Evolutionary conservation across 2,329 filamentous ascomycete species (phyloP), one percentile per base, ranked within the genome.

Genomic region (Ophiosphaerella narmari): DNA sequence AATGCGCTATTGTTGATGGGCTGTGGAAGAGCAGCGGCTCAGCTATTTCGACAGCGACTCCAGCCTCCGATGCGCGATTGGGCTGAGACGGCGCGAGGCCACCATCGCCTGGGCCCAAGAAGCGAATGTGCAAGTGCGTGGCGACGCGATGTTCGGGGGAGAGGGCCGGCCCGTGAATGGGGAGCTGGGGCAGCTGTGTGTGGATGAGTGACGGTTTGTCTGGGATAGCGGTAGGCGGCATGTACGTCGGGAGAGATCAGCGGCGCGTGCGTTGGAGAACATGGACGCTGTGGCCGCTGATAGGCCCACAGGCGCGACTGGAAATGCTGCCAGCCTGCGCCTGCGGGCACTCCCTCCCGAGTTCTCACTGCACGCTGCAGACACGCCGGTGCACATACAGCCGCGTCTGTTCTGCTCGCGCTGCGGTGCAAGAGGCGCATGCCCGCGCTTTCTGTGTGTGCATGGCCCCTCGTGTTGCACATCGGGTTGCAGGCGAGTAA

Each of bases 41-140:
- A 61, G 60, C 51, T 48, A 53, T 47, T 52, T 39, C 40, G 31
- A 46, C 39, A 46, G 57, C 60, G 64, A 65, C 60, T 65, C 62
- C 65, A 67, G 65, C 63, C 59, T 65, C 35, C 59, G 60, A 47
- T 54, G 62, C 58, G 59, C 60, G 43, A 46, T 55, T 46, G 46
- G 58, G 59, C 60, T 60, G 60, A 53, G 45, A 42, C 50, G 57
- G 60, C 59, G 50, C 18, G 51, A 54, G 57, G 54, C 44, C 59
- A 63, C 58, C 66, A 72, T 72, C 39, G 63, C 67, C 64, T 49
- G 54, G 26, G 46, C 45, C 52, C 45, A 48, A 21, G 39, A 18
- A 50, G 44, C 38, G 52, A 41, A 50, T 52, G 47, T 45, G 45
- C 39, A 51, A 38, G 52, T 48, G 44, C 48, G 34, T 43, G 42